Percentiles rank a stretch among this genome's conserved stretches.
phyloP scores from a whole-genome alignment of 441 rosid species.

The Caryocar brasiliense region DNA sequence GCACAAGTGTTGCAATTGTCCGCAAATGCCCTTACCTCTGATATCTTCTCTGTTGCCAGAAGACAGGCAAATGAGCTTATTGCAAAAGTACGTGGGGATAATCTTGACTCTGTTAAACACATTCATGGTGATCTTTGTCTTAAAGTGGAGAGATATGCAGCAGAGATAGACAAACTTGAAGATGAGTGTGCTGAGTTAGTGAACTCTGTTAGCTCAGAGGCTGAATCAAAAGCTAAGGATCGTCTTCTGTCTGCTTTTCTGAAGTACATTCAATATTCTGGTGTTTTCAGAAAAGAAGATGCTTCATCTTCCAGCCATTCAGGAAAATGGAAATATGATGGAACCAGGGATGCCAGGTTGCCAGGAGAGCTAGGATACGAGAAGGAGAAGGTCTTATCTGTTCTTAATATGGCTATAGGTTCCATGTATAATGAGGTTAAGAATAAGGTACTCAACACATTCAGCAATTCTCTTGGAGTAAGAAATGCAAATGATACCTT shows the following conservation, averaged over 20 bases:
- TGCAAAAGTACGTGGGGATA: conserved; percentile 43
- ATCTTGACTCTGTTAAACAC: conserved; percentile 46
- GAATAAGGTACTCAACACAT: conserved; percentile 41
- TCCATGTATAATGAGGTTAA: conserved; percentile 59
- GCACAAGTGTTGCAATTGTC: conserved; percentile 74
- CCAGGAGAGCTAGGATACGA: conserved; percentile 42
- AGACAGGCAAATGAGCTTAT: conserved; percentile 79
- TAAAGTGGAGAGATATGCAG: conserved; percentile 57
- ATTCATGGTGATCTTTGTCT: conserved; percentile 58
- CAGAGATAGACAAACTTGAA: conserved; percentile 62
- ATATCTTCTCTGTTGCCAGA: conserved; percentile 62
- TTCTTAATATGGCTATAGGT: conserved; percentile 50
- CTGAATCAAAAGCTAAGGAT: conserved; percentile 76
- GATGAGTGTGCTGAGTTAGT: conserved; percentile 59
- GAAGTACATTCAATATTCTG: conserved; percentile 67
- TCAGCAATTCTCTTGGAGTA: conserved; percentile 32
- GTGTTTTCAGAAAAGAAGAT: conserved; percentile 45
- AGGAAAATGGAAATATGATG: conserved; percentile 30
- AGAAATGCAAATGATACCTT: conserved; percentile 30
- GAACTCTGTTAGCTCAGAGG: conserved; percentile 54
- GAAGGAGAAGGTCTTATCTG: conserved; percentile 53
- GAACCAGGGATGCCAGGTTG: conserved; percentile 29
- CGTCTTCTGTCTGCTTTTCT: conserved; percentile 65
- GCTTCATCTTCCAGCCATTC: conserved; percentile 24
- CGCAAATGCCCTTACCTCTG: conserved; percentile 65